Percentiles rank a stretch among this genome's conserved stretches.
Conservation (phyloP, 148 eudicot genomes). For the Spergularia bocconei region DNA sequence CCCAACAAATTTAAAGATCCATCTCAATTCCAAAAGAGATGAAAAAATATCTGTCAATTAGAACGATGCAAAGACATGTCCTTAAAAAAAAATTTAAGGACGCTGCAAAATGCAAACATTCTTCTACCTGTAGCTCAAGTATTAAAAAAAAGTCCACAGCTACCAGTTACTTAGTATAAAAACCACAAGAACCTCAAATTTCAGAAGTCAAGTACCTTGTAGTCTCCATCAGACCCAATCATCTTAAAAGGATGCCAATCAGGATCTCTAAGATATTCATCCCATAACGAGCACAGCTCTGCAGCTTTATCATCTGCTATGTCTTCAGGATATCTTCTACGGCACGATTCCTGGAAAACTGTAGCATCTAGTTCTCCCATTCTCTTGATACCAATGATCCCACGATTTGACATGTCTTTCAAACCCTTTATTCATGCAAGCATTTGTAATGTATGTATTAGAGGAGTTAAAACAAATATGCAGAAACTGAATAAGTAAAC, state of each 20-base stretch:
- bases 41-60: not conserved
- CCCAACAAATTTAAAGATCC: not conserved
- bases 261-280: conserved; percentile 85
- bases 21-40: not conserved
- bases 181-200: not conserved
- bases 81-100: not conserved
- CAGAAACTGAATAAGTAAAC: not conserved
- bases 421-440: conserved; percentile 50
- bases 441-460: conserved; percentile 14
- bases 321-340: conserved; percentile 50
- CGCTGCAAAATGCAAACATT: not conserved
- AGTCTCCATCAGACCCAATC: conserved; percentile 39
- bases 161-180: not conserved
- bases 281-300: conserved; percentile 87
- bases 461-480: not conserved
- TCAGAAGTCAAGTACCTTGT: conserved; percentile 25
- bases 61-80: not conserved
- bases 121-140: not conserved
- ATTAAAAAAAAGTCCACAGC: not conserved
- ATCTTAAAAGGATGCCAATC: conserved; percentile 91
- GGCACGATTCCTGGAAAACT: conserved; percentile 71
- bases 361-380: conserved; percentile 85
- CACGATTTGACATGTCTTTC: conserved; percentile 53
- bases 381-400: conserved; percentile 66
- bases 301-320: conserved; percentile 81